Evolutionary conservation across 352 stramenopile species (phyloP).

Genomic region (Globisporangium orthogonon): DNA sequence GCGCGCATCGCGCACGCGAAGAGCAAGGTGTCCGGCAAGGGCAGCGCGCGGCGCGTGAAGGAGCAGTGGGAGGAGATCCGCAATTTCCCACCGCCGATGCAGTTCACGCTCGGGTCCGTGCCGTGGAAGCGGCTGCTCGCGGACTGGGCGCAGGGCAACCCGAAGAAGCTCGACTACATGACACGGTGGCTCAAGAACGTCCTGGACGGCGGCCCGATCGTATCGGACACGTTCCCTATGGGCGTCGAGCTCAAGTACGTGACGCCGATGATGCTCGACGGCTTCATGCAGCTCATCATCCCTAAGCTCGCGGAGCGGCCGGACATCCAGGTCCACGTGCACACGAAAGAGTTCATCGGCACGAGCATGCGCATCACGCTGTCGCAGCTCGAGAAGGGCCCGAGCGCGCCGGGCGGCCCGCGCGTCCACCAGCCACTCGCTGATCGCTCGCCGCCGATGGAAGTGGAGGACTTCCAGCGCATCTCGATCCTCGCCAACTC

Average conservation of each 20-base stretch:
- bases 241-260: conserved; percentile 87
- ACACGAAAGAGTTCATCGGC: conserved; percentile 89
- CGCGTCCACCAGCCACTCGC: conserved; percentile 16
- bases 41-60: conserved; percentile 76
- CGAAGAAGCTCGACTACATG: conserved; percentile 90
- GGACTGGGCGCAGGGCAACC: conserved; percentile 85
- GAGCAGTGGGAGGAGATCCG: conserved; percentile 88
- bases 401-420: neutral
- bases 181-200: conserved; percentile 87
- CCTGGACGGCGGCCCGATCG: conserved; percentile 74
- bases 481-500: conserved; percentile 57
- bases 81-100: conserved; percentile 75
- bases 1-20: conserved; percentile 55
- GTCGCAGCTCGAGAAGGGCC: conserved; percentile 41
- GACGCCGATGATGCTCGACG: conserved; percentile 87
- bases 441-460: conserved; percentile 32
- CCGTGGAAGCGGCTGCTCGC: conserved; percentile 83
- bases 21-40: conserved; percentile 64
- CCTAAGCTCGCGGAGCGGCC: conserved; percentile 78
- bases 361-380: conserved; percentile 88
- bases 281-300: conserved; percentile 88
- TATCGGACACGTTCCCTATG: conserved; percentile 85
- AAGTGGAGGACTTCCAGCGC: conserved; percentile 64
- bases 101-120: conserved; percentile 78
- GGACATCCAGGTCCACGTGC: conserved; percentile 83